Conservation (phyloP, 441 rosid genomes). For the Daphne laureola region DNA sequence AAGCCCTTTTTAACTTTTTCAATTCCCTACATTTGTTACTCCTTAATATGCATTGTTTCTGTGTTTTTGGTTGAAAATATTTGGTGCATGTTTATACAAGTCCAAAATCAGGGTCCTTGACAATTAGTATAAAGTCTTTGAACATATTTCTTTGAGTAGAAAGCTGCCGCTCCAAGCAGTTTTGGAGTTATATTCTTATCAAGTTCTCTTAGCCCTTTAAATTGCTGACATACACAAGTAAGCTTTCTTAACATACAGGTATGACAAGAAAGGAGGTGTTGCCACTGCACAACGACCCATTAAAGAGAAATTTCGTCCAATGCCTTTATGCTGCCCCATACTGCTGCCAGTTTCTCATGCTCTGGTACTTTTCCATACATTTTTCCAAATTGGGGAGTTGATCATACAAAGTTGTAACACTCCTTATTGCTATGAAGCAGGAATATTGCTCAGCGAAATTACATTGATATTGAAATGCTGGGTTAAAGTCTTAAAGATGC, state of each 20-base stretch:
- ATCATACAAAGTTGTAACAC: constrained; percentile 6
- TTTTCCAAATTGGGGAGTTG: not conserved
- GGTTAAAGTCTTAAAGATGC: constrained; percentile 1
- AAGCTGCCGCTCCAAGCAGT: no score
- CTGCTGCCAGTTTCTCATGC: constrained; percentile 91
- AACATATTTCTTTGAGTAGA: no score
- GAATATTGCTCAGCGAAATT: not conserved
- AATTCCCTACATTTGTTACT: no score
- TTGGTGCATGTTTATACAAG: no score
- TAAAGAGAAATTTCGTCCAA: constrained; percentile 88
- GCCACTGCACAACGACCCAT: constrained; percentile 38
- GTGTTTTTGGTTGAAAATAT: no score
- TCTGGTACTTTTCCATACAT: constrained; percentile 31
- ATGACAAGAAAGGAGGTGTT: constrained; percentile 52
- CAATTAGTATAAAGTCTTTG: no score
- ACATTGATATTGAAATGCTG: not conserved
- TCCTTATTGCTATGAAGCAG: not conserved
- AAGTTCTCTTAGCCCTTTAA: not conserved
- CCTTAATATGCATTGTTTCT: no score
- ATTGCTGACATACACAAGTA: constrained; percentile 14
- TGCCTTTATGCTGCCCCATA: constrained; percentile 88
- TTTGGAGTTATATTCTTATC: no score
- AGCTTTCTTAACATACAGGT: constrained; percentile 32
- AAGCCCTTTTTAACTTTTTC: no score
- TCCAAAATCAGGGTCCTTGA: no score